Evolutionary conservation across 176 grass and related monocot species (phyloP), one percentile per base, ranked within the genome.

Genomic region (Echinochloa phyllopogon): DNA sequence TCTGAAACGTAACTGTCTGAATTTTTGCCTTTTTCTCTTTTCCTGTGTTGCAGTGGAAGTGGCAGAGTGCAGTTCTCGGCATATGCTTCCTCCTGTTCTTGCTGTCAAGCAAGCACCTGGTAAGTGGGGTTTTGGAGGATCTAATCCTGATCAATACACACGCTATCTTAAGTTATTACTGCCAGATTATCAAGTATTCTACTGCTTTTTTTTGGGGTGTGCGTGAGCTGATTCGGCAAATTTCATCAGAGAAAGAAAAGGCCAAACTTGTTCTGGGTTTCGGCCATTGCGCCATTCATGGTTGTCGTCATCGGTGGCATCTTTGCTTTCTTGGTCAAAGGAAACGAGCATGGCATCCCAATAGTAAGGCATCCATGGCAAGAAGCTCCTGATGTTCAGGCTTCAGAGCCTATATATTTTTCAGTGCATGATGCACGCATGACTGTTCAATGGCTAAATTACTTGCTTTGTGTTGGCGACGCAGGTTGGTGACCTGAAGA

Each of bases 401-500:
- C 45, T 67, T 59, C 9, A 63, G 33, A 37, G 8, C 8, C 6
- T 33, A 42, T n/a, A 52, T 36, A 7, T 24, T 55, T 36, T 57
- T 21, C 47, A 40, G 69, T 76, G 62, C 17, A 44, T 60, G 44
- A 67, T 67, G 64, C 37, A 6, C 20, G 10, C 3, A 3, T 24
- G 0, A 49, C 21, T 29, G 6, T 40, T 44, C 39, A 10, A 43
- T 79, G 61, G 20, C 24, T 80, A 21, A 51, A 29, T 53, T 15
- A 15, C 12, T 5, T 39, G 47, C 21, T 59, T 18, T 38, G 6
- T 47, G 27, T 25, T 20, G 73, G 69, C 17, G 20, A 84, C 8
- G 47, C 86, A 99, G 96, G 96, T 99, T 61, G 96, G 96, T 84
- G 78, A 87, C 9, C 77, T 99, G 84, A 96, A 87, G 62, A 99